Percentiles rank a stretch among this genome's conserved stretches.
These are phyloP conservation scores for Pythium guiyangense DNA, from an alignment of 352 stramenopile species.

Conservation along the genomic window DNA sequence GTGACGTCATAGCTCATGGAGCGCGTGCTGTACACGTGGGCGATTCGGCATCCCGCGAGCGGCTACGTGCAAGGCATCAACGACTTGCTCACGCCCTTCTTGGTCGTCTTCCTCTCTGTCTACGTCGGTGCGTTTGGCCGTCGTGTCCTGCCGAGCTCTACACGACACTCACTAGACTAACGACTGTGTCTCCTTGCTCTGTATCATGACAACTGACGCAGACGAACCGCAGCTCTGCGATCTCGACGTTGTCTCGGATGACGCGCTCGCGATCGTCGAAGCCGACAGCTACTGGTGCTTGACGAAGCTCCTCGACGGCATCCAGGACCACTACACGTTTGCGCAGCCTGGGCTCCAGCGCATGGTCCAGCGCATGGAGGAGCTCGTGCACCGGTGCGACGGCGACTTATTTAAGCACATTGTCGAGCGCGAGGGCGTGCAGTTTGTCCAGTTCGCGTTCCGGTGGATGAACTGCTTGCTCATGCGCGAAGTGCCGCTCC, in stretches of 20 bases:
- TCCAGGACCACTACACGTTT: conserved; percentile 99
- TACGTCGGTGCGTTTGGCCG: conserved; percentile 45
- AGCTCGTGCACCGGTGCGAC: conserved; percentile 97
- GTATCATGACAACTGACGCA: conserved; percentile 11
- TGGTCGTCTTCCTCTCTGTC: conserved; percentile 95
- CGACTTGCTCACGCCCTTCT: conserved; percentile 96
- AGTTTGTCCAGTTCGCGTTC: conserved; percentile 99
- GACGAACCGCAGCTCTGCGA: conserved; percentile 77
- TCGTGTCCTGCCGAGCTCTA: not conserved
- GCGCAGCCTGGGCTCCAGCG: conserved; percentile 97
- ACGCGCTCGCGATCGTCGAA: conserved; percentile 88
- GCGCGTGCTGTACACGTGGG: conserved; percentile 98
- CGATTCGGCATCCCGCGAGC: conserved; percentile 96
- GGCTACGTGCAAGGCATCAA: conserved; percentile 99
- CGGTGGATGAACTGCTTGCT: conserved; percentile 99
- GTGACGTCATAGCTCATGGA: conserved; percentile 84
- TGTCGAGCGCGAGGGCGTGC: conserved; percentile 90
- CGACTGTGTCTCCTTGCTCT: not conserved
- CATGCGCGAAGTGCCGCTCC: conserved; percentile 94
- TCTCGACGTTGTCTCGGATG: conserved; percentile 55
- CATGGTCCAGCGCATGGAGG: conserved; percentile 97
- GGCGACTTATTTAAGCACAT: conserved; percentile 92
- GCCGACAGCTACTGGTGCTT: conserved; percentile 99
- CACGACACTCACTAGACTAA: not conserved
- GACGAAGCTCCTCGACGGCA: conserved; percentile 97